A percentile compares a stretch with the other conserved stretches of the same genome.
These are phyloP conservation scores for Mortierella alpina DNA, from an alignment of 192 early-diverging fungal genomes.

Conservation along the genomic window DNA sequence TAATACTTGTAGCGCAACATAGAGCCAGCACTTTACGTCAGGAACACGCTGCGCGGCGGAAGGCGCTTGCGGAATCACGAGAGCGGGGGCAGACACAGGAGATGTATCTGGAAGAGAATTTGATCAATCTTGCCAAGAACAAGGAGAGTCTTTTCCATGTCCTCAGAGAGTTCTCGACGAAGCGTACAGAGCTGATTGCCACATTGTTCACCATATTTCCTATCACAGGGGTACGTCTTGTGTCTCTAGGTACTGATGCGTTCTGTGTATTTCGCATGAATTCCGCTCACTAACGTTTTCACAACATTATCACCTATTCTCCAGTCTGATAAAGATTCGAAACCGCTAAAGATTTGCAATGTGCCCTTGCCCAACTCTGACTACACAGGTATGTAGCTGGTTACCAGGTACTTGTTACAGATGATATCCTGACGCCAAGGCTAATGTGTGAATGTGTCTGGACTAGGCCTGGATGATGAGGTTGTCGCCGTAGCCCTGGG, in stretches of 20 bases:
- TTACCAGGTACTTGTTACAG: too few relatives aligned
- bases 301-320: neutral
- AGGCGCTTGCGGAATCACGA: conserved; percentile 51
- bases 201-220: conserved; percentile 70
- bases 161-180: conserved; percentile 47
- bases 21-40: conserved; percentile 34
- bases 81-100: conserved; percentile 52
- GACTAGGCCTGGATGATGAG: conserved; percentile 65
- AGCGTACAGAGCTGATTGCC: conserved; percentile 64
- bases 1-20: conserved; percentile 36
- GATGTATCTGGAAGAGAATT: conserved; percentile 60
- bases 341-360: conserved; percentile 61
- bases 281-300: neutral
- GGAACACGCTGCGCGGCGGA: conserved; percentile 42
- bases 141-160: conserved; percentile 55
- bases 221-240: conserved; percentile 61
- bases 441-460: too few relatives aligned
- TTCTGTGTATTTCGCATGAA: too few relatives aligned
- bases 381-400: conserved; percentile 44
- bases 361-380: conserved; percentile 68
- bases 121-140: conserved; percentile 53
- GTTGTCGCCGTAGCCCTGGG: conserved; percentile 76
- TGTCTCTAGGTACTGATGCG: neutral
- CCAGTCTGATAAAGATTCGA: conserved; percentile 56
- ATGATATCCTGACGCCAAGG: too few relatives aligned